phyloP scores from a whole-genome alignment of 108 stramenopile species.

The Conticribra weissflogii region DNA sequence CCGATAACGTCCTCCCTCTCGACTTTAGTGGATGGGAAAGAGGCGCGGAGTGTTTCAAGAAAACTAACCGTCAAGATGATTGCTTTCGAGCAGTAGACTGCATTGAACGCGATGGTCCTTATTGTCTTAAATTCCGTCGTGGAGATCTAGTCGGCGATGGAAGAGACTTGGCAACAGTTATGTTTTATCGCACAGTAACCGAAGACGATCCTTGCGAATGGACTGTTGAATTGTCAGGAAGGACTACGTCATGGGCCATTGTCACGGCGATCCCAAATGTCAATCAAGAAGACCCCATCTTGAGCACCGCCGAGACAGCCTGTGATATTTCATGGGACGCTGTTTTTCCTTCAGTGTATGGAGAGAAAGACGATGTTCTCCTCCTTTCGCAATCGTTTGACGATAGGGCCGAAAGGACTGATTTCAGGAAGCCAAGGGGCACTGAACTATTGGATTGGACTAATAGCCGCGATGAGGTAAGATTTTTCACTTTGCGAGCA shows the following conservation, averaged over 20 bases:
- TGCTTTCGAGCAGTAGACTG: conserved; percentile 43
- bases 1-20: conserved; percentile 40
- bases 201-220: conserved; percentile 38
- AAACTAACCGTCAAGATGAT: conserved; percentile 23
- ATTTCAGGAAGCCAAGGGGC: conserved; percentile 36
- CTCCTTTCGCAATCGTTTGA: conserved; percentile 44
- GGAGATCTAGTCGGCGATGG: conserved; percentile 20
- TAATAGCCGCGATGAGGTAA: conserved; percentile 37
- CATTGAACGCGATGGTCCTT: conserved; percentile 34
- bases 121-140: conserved; percentile 26
- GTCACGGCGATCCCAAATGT: conserved; percentile 39
- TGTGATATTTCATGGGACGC: conserved; percentile 36
- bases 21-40: conserved; percentile 27
- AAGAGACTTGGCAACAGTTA: conserved; percentile 34
- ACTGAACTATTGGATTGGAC: conserved; percentile 40
- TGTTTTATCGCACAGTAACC: conserved; percentile 48
- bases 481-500: no score
- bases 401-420: conserved; percentile 29
- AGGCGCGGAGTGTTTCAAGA: conserved; percentile 52
- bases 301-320: conserved; percentile 21
- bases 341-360: conserved; percentile 41
- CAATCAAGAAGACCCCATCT: conserved; percentile 31
- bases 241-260: conserved; percentile 41
- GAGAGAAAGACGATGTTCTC: conserved; percentile 35
- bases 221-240: conserved; percentile 34